A percentile compares a stretch with the other conserved stretches of the same genome.
Conservation (phyloP, 2,329 filamentous ascomycete species). For the Eutypa lata region DNA sequence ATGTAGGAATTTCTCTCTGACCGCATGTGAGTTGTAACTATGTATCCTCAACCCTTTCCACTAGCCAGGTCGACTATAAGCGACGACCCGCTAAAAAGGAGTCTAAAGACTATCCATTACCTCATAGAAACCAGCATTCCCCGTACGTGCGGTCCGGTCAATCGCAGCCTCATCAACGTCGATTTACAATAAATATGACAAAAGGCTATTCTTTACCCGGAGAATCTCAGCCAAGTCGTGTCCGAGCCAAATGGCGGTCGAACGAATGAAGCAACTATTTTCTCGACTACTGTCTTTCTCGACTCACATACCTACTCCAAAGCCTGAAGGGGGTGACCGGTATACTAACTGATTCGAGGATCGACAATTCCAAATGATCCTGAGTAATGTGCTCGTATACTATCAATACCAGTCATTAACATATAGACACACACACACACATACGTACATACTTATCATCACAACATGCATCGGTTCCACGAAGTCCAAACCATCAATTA, state of each 20-base stretch:
- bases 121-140: not conserved
- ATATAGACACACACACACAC: too few relatives aligned
- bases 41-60: not conserved
- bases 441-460: too few relatives aligned
- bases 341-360: too few relatives aligned
- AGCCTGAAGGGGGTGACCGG: too few relatives aligned
- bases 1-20: not conserved
- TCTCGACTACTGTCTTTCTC: too few relatives aligned
- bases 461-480: too few relatives aligned
- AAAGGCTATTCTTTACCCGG: not conserved
- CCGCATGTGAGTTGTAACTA: not conserved
- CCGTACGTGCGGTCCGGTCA: not conserved
- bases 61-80: not conserved
- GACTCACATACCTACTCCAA: too few relatives aligned
- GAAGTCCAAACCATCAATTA: too few relatives aligned
- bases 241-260: not conserved
- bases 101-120: conserved; percentile 2
- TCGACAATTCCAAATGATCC: too few relatives aligned
- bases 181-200: not conserved
- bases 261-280: not conserved
- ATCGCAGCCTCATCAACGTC: not conserved
- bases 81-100: not conserved
- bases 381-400: too few relatives aligned
- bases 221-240: not conserved
- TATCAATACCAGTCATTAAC: too few relatives aligned